These are phyloP conservation scores for Heliocybe sulcata DNA, from an alignment of 1,284 basidiomycete species.

Conservation along the genomic window DNA sequence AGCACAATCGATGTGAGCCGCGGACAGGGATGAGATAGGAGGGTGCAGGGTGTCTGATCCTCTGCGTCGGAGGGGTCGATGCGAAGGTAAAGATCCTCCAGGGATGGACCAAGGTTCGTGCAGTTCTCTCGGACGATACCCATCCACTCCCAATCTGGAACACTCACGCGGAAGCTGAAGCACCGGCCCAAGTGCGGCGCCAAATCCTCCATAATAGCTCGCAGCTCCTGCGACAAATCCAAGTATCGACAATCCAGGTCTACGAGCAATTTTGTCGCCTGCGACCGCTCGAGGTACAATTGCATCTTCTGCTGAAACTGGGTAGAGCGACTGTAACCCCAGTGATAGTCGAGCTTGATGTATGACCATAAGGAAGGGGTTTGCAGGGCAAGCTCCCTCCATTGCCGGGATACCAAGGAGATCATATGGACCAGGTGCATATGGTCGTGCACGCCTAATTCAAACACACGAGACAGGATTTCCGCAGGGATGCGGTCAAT, in stretches of 20 bases:
- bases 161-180: constrained; percentile 21
- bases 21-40: constrained; percentile 21
- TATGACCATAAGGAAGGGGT: constrained; percentile 25
- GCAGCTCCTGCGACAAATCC: constrained; percentile 15
- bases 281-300: constrained; percentile 19
- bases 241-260: constrained; percentile 22
- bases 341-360: constrained; percentile 20
- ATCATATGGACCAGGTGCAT: constrained; percentile 15
- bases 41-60: constrained; percentile 16
- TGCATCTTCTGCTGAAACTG: constrained; percentile 20
- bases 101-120: constrained; percentile 16
- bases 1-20: constrained; percentile 19
- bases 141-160: constrained; percentile 23
- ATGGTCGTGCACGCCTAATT: constrained; percentile 22
- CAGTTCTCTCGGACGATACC: constrained; percentile 16
- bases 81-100: constrained; percentile 22
- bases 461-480: constrained; percentile 26
- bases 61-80: constrained; percentile 21
- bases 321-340: constrained; percentile 18
- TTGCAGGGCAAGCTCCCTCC: constrained; percentile 19
- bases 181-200: constrained; percentile 22
- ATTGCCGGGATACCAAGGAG: constrained; percentile 22
- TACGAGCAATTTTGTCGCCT: constrained; percentile 21
- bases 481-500: constrained; percentile 24
- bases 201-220: constrained; percentile 19